Evolutionary conservation across 768 basidiomycete species (phyloP), one percentile per base, ranked within the genome.

Genomic region (Leccinum uliginosum): DNA sequence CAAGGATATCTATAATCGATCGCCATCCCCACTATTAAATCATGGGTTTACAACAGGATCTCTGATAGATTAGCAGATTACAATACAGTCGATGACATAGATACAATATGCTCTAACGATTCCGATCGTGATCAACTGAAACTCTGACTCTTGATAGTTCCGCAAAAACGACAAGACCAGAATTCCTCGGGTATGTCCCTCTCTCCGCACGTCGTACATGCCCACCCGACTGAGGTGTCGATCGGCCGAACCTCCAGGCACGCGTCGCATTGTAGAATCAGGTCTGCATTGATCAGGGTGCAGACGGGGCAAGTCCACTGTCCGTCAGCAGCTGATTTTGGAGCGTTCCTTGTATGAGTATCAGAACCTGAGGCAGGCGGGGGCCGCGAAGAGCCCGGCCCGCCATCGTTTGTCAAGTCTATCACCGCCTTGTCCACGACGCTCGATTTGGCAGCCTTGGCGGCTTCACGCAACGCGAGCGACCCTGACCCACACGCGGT

Each of bases 131-230:
- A 35, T 66, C 43, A 66, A 21, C 71, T 73, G 24, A 30, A 11
- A 30, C 30, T 12, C 30, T 61, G 64, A 9, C 63, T 68, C 69
- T 91, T 91, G 51, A 92, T 77, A 19, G 75, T 72, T 15, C 90
- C 90, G 67, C 91, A 94, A 54, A 77, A 80, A 15, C 72, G 71
- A 74, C 93, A 94, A 49, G 83, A 85, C 91, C 89, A 93, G 58
- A 83, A 80, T 19, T 84, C 78, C 59, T 81, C 80, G 3, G 80
- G 78, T 69, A 84, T 86, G 24, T 80, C 83, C 32, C 65, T 68
- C 67, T 86, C 81, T 23, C 84, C 83, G 59, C 90, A 93, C 21
- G 75, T 72, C 11, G 75, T 67, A 66, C 90, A 93, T 21, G 74
- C 74, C 91, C 91, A 93, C 3, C 80, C 81, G 38, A 67, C 68